Evolutionary conservation across 2,329 filamentous ascomycete genomes (phyloP).

Genomic region (Botrytis medusae): DNA sequence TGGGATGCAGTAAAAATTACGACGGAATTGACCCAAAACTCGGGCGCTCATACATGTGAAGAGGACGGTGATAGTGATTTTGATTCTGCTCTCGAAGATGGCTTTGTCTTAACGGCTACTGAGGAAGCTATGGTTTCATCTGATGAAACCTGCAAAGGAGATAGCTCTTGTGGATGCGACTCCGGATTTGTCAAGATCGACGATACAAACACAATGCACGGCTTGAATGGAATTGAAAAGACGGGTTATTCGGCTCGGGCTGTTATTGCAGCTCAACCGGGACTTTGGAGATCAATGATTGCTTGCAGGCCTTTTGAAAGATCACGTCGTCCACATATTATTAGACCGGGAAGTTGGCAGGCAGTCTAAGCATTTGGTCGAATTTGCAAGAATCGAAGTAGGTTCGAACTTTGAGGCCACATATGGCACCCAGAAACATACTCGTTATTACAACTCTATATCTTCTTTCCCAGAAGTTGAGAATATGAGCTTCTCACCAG

Average conservation of each 20-base stretch:
- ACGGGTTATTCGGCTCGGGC: neutral
- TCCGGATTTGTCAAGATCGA: constrained; percentile 2
- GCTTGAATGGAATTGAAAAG: constrained; percentile 5
- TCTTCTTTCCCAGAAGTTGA: neutral
- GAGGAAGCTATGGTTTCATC: neutral
- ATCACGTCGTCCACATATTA: constrained; percentile 1
- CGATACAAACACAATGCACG: neutral
- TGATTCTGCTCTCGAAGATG: neutral
- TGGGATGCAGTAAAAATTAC: neutral
- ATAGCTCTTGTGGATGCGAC: neutral
- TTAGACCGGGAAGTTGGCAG: constrained; percentile 6
- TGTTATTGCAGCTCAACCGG: neutral
- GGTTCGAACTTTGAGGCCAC: neutral
- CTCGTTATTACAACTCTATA: neutral
- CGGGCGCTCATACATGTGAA: neutral
- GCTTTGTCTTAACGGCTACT: neutral
- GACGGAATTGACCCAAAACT: neutral
- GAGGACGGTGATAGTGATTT: neutral
- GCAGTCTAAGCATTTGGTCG: neutral
- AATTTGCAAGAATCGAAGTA: neutral
- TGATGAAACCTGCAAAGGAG: neutral
- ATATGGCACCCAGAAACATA: neutral
- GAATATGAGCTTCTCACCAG: no score
- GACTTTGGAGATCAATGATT: constrained; percentile 9
- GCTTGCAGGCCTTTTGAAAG: constrained; percentile 7